Base-by-base conservation (phyloP, 179 eudicot species). In the Silene vulgaris region DNA sequence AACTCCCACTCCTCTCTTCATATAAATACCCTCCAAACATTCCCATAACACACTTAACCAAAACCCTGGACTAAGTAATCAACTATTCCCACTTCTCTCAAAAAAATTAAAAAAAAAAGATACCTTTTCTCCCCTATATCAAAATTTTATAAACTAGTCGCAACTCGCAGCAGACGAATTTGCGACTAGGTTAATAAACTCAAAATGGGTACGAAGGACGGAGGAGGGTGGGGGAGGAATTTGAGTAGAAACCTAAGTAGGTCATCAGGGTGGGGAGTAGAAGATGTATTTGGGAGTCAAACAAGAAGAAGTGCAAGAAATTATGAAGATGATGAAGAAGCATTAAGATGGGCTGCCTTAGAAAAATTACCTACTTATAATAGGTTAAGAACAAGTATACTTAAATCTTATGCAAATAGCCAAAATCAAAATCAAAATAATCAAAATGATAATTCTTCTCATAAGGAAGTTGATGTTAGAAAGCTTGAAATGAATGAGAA, bases 281-380 rank as follows among this genome's bases (percentile, higher is more conserved):
- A 84, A 21, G 86, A 84, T 57, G 86, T 78, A 0, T 84, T 84
- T 45, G 19, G 82, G 0, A 78, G 80, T 66, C 81, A 78, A 71
- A 35, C 78, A 14, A 40, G 84, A 65, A 45, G 81, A 2, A 83
- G 84, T 35, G 65, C 19, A 4, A 69, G 86, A 43, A 82, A 65
- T 0, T 78, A 78, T 60, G 85, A 84, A 64, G 86, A 86, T n/a
- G 89, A 86, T 65, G 89, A 86, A 74, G 87, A 86, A 63, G 89
- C 87, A 1, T 62, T 86, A 3, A 82, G 65, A 75, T 86, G 89
- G 89, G 89, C 85, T 30, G 87, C 89, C 26, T 69, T 86, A 43
- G 89, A 84, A 62, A 86, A 86, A 65, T 66, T 86, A 0, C 87
- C 87, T 0, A 86, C 89, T 6, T 84, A 84, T 14, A 77, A 71